Evolutionary conservation across 805 yeast species (phyloP), one percentile per base, ranked within the genome.

Genomic region (Lipomyces chichibuensis): DNA sequence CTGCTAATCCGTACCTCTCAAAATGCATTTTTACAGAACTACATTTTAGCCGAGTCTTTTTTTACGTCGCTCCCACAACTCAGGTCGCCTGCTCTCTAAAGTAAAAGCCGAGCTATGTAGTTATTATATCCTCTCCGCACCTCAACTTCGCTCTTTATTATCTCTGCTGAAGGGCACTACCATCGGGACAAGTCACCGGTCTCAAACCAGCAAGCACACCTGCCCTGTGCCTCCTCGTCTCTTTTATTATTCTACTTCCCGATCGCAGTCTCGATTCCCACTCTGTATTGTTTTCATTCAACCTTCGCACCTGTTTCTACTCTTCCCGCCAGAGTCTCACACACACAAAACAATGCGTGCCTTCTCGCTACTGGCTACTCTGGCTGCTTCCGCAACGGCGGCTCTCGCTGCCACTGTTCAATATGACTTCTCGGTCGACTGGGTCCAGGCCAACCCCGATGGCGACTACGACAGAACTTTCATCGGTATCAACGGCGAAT

Each of bases 401-500:
- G 74, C 67, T 39, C 55, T 59, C 37, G 78, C 77, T 27, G 72
- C 70, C 35, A 72, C 74, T 35, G 71, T 67, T 60, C 67, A 73
- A 57, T 78, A 73, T 72, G 74, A 81, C 73, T 83, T 80, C 79
- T 75, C 79, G 7, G 75, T 79, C 29, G 74, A 77, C 8, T 77
- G 80, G 76, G 75, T 76, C 29, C 59, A 58, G 23, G 84, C 84
- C 57, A 85, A 84, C 73, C 89, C 90, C 0, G 91, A 88, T 69
- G 90, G 90, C 4, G 71, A 78, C 33, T 73, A 73, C 56, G 82
- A 79, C 63, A 77, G 91, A 51, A 25, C 29, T 32, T 84, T 87
- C 56, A 84, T 88, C 32, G 88, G 88, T 1, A 82, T 88, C 77
- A 88, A 88, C 74, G 89, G 89, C 84, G 72, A 78, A 72, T 81